Conservation (phyloP, 2,329 filamentous ascomycete genomes). For the Scolecobasidium constrictum region DNA sequence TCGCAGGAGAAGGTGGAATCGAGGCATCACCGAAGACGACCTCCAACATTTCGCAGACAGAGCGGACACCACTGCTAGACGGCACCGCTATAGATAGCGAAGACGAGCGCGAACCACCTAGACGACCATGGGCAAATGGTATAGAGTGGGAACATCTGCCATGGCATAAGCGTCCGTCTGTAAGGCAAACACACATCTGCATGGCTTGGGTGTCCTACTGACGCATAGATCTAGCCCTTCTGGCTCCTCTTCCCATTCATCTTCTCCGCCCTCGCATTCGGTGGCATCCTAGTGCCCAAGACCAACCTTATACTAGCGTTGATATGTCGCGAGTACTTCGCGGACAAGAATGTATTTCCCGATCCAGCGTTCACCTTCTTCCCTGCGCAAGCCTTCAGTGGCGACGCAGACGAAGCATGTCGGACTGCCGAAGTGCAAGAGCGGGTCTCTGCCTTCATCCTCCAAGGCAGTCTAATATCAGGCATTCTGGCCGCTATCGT, state of each 20-base stretch:
- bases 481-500: slow-evolving; percentile 71
- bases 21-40: background rate
- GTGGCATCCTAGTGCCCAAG: slow-evolving; percentile 74
- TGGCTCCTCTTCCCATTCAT: slow-evolving; percentile 77
- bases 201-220: slow-evolving; percentile 2
- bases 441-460: slow-evolving; percentile 64
- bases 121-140: background rate
- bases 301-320: slow-evolving; percentile 77
- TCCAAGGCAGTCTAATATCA: slow-evolving; percentile 62
- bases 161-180: slow-evolving; percentile 12
- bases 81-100: background rate
- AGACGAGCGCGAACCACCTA: background rate
- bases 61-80: slow-evolving; percentile 9
- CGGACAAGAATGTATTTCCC: slow-evolving; percentile 43
- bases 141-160: slow-evolving; percentile 9
- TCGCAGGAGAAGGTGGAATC: background rate
- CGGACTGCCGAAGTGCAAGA: slow-evolving; percentile 68
- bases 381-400: slow-evolving; percentile 53
- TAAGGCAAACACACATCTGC: no score
- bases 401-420: slow-evolving; percentile 63
- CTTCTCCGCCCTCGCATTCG: slow-evolving; percentile 76
- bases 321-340: slow-evolving; percentile 74
- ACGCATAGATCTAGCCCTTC: slow-evolving; percentile 42
- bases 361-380: slow-evolving; percentile 47
- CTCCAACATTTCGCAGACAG: background rate